Evolutionary conservation across 2,329 filamentous ascomycete species (phyloP).

Genomic region (Aspergillus brasiliensis): DNA sequence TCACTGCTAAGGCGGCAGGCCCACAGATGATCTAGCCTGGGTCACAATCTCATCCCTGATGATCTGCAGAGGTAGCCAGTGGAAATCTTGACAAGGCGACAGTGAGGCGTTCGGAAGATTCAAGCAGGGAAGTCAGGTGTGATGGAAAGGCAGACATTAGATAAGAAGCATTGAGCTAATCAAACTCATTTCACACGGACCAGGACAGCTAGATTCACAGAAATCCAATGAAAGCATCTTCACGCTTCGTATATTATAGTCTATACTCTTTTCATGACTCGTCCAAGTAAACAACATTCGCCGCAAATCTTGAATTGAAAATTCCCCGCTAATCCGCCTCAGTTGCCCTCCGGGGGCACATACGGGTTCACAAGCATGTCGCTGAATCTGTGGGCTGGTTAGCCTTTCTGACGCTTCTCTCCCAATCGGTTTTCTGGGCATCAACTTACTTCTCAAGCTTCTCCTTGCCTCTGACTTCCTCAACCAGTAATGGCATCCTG

Average conservation of each 20-base stretch:
- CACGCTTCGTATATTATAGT: conserved; percentile 35
- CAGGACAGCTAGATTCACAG: not conserved
- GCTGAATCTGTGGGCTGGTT: conserved; percentile 44
- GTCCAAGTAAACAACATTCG: conserved; percentile 25
- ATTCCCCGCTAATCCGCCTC: conserved; percentile 18
- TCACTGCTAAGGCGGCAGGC: conserved; percentile 1
- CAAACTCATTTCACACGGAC: no score
- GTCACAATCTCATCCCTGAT: conserved; percentile 2
- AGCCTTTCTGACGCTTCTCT: conserved; percentile 8
- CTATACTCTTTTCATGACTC: conserved; percentile 45
- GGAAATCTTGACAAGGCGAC: conserved; percentile 12
- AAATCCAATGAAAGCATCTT: conserved; percentile 4
- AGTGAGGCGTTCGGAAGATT: conserved; percentile 16
- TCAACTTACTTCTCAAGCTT: conserved; percentile 73
- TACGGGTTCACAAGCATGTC: conserved; percentile 54
- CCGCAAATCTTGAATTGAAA: conserved; percentile 17
- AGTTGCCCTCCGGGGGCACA: conserved; percentile 44
- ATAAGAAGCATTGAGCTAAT: not conserved
- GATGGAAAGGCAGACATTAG: not conserved
- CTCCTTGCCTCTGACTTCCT: conserved; percentile 95
- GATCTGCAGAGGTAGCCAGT: conserved; percentile 3
- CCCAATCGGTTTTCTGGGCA: not conserved
- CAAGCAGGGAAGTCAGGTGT: not conserved
- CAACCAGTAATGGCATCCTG: conserved; percentile 93
- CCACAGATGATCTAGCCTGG: not conserved